phyloP scores from a whole-genome alignment of 2,329 filamentous ascomycete species.

The Penicillium hordei region DNA sequence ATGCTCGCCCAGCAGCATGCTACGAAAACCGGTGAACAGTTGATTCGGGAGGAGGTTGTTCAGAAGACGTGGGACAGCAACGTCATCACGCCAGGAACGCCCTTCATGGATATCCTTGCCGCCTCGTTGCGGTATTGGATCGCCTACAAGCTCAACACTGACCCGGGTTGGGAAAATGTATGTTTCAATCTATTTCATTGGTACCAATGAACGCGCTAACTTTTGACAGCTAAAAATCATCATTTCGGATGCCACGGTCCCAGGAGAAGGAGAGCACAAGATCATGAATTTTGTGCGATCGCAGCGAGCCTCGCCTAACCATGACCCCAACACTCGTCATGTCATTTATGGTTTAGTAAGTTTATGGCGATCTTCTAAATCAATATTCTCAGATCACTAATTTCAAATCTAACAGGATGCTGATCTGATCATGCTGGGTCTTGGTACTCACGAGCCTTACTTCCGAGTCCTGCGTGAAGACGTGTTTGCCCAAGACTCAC shows the following conservation, averaged over 20 bases:
- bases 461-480: conserved; percentile 96
- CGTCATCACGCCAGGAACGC: conserved; percentile 90
- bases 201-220: conserved; percentile 23
- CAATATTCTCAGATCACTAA: conserved; percentile 22
- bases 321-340: conserved; percentile 94
- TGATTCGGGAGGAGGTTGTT: conserved; percentile 59
- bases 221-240: conserved; percentile 75
- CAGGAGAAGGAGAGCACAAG: conserved; percentile 97
- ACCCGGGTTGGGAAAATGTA: conserved; percentile 85
- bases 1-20: conserved; percentile 77
- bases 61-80: conserved; percentile 93
- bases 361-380: conserved; percentile 1
- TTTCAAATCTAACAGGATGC: conserved; percentile 60
- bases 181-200: conserved; percentile 6
- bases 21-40: conserved; percentile 58
- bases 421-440: conserved; percentile 96
- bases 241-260: conserved; percentile 96
- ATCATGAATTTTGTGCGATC: conserved; percentile 98
- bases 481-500: conserved; percentile 88
- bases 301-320: conserved; percentile 82
- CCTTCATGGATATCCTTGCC: conserved; percentile 97
- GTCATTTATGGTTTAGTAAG: conserved; percentile 85
- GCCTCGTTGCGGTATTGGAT: conserved; percentile 92
- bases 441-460: conserved; percentile 95
- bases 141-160: conserved; percentile 94